Conservation (phyloP, 139 green algal genomes). For the Chlorella sorokiniana region DNA sequence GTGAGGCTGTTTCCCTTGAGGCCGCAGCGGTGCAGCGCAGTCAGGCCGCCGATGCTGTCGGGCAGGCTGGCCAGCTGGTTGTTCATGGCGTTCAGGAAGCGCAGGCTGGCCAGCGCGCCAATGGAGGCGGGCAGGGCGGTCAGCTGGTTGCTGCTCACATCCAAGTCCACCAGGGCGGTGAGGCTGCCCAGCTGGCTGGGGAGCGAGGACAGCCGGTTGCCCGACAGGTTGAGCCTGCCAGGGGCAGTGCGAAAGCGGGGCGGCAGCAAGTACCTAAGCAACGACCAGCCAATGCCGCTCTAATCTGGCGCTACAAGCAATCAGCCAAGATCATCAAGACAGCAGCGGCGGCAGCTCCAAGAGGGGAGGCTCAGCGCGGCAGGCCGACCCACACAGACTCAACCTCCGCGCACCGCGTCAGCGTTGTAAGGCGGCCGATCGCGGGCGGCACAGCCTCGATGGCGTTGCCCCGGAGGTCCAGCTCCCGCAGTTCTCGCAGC, state of each 20-base stretch:
- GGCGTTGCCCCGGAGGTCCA: slow-evolving; percentile 33
- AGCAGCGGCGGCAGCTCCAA: background rate
- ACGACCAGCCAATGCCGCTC: no score
- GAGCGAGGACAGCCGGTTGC: slow-evolving; percentile 4
- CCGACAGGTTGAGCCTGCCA: slow-evolving; percentile 10
- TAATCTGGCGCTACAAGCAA: no score
- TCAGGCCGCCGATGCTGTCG: slow-evolving; percentile 51
- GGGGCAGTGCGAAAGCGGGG: background rate
- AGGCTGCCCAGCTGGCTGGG: slow-evolving; percentile 26
- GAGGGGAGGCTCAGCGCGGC: background rate
- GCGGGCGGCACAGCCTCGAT: slow-evolving; percentile 3
- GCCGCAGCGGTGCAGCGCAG: slow-evolving; percentile 60
- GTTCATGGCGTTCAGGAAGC: background rate
- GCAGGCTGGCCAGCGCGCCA: background rate
- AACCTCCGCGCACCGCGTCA: background rate
- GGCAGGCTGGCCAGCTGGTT: slow-evolving; percentile 48
- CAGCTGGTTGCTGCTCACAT: slow-evolving; percentile 58
- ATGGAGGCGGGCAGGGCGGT: background rate
- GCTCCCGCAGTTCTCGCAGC: background rate
- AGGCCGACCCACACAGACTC: background rate
- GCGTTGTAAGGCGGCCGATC: background rate
- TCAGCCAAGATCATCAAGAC: no score
- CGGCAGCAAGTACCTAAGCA: background rate
- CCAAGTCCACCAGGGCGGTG: slow-evolving; percentile 48
- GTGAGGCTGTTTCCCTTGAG: slow-evolving; percentile 71